phyloP scores from a whole-genome alignment of 2,329 filamentous ascomycete species.

The Calonectria hongkongensis region DNA sequence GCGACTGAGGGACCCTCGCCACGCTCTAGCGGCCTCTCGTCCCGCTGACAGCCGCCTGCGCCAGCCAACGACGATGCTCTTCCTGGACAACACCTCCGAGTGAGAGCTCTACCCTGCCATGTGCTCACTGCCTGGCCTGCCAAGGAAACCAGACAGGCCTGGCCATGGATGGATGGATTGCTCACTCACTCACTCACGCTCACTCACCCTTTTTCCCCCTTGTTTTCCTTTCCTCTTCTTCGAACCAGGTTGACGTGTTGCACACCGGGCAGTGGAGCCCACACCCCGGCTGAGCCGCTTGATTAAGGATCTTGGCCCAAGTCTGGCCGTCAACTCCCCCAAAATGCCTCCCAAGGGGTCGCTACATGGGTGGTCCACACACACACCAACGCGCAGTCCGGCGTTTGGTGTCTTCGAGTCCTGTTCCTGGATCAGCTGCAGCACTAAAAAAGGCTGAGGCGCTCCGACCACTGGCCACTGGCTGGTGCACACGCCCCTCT shows the following conservation, averaged over 20 bases:
- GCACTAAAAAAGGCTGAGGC: constrained; percentile 50
- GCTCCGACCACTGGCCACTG: constrained; percentile 40
- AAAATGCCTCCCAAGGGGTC: constrained; percentile 47
- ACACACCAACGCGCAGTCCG: constrained; percentile 50
- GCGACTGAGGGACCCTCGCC: neutral
- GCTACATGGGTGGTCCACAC: constrained; percentile 47
- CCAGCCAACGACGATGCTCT: constrained; percentile 4
- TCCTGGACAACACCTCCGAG: constrained; percentile 4
- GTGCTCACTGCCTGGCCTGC: neutral
- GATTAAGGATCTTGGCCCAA: constrained; percentile 36
- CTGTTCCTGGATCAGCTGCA: constrained; percentile 47
- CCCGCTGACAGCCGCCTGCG: constrained; percentile 12
- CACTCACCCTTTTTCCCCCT: neutral
- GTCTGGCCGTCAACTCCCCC: constrained; percentile 34
- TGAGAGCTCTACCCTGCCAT: too few species aligned
- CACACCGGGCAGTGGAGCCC: constrained; percentile 33
- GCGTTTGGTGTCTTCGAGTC: constrained; percentile 52
- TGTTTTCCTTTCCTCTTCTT: too few species aligned
- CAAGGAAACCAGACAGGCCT: neutral
- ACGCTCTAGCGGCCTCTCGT: constrained; percentile 10
- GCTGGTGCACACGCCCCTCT: constrained; percentile 45
- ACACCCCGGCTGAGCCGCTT: constrained; percentile 40
- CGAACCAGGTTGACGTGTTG: neutral
- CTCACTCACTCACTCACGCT: neutral
- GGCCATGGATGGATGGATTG: neutral